Percentiles rank a stretch among this genome's conserved stretches.
phyloP scores from a whole-genome alignment of 2,329 filamentous ascomycete genomes.

The Colletotrichum spaethianum region DNA sequence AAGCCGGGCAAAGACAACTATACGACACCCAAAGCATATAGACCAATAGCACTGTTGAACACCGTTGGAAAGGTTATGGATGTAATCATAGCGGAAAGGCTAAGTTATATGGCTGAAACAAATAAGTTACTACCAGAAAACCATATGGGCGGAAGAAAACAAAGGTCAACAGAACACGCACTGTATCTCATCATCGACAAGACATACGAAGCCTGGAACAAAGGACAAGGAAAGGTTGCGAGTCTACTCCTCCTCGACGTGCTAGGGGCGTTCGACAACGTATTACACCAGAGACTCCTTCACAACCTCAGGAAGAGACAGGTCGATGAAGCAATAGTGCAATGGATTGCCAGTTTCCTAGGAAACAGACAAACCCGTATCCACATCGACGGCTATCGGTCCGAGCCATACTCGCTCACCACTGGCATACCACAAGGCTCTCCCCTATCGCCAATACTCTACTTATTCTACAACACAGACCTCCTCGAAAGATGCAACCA shows the following conservation, averaged over 20 bases:
- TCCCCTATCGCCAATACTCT: slow-evolving; percentile 46
- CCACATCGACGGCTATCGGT: neutral
- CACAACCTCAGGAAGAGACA: slow-evolving; percentile 38
- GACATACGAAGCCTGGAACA: slow-evolving; percentile 38
- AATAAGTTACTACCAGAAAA: slow-evolving; percentile 22
- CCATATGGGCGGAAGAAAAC: slow-evolving; percentile 35
- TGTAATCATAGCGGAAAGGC: slow-evolving; percentile 37
- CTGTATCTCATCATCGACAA: slow-evolving; percentile 34
- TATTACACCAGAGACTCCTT: slow-evolving; percentile 40
- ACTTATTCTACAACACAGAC: slow-evolving; percentile 47
- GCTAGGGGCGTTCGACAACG: slow-evolving; percentile 40
- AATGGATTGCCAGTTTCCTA: neutral
- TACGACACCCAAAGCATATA: slow-evolving; percentile 42
- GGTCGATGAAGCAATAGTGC: neutral
- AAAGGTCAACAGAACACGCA: slow-evolving; percentile 36
- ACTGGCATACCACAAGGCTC: slow-evolving; percentile 46
- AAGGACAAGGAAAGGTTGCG: slow-evolving; percentile 24
- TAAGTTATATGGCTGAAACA: slow-evolving; percentile 25
- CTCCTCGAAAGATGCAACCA: slow-evolving; percentile 42
- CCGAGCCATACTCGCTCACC: slow-evolving; percentile 1
- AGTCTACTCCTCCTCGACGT: slow-evolving; percentile 42
- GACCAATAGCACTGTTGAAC: slow-evolving; percentile 42
- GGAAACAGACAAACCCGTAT: neutral
- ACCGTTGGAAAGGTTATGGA: slow-evolving; percentile 33
- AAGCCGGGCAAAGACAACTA: too few relatives aligned